Evolutionary conservation across 345 rosid species (phyloP), one percentile per base, ranked within the genome.

Genomic region (Clausena lansium): DNA sequence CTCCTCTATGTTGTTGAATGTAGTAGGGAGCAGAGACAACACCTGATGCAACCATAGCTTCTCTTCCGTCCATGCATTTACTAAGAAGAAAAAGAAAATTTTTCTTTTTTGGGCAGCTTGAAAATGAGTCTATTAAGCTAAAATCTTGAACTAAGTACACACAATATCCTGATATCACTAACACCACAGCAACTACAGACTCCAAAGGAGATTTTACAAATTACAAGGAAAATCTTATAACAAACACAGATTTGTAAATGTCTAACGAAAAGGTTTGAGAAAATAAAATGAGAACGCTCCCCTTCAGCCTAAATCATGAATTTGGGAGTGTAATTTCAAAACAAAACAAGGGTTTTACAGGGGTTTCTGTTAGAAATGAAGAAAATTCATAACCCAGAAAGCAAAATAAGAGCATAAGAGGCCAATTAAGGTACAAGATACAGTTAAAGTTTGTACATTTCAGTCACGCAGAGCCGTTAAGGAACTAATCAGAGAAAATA

Each of bases 11-110:
- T 67, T 92, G 97, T 67, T 73, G 76, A n/a, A 95, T 81, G 92
- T 91, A 92, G 77, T 88, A 95, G 33, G 89, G 94, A 80, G 93
- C 47, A 81, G 95, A 91, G 38, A 38, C 69, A 35, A 92, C 91
- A 77, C 94, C 89, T 76, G 99, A 88, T 74, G 92, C 85, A 83
- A 92, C 78, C 93, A 92, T 92, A 68, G 92, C 98, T 87, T 94
- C 99, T 87, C 94, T 89, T 64, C 96, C 96, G 86, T 94, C 99
- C 99, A 97, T 97, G 90, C 97, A 97, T 93, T 87, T 87, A 96
- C 91, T 67, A 76, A 63, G 67, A 24, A 9, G 19, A 41, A 61
- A 75, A 54, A 17, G 70, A 70, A 69, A 20, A 41, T 66, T 6
- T 57, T 3, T 2, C 50, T 58, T 74, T 74, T 8, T 66, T 30